Conservation (phyloP, 768 basidiomycete genomes). For the Trametes punicea region DNA sequence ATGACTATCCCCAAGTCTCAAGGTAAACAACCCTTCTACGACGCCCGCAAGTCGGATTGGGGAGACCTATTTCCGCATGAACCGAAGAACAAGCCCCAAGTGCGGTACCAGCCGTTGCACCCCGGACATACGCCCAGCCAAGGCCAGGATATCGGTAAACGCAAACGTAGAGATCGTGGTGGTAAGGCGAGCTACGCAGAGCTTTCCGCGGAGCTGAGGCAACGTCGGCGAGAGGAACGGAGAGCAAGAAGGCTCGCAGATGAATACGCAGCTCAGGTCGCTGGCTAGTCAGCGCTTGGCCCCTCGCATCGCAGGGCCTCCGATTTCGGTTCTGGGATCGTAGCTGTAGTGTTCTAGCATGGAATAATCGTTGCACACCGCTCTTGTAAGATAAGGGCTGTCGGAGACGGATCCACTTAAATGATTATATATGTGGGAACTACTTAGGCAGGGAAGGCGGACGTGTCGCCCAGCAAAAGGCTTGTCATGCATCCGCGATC, state of each 20-base stretch:
- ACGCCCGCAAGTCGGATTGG: conserved; percentile 91
- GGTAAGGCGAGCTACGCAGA: conserved; percentile 36
- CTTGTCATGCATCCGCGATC: conserved; percentile 65
- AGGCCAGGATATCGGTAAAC: conserved; percentile 58
- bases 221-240: conserved; percentile 32
- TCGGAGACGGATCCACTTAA: too few species aligned
- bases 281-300: too few species aligned
- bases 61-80: conserved; percentile 93
- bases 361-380: not conserved
- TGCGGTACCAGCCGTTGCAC: conserved; percentile 47
- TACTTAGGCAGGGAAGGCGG: not conserved
- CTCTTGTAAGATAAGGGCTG: not conserved
- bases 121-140: conserved; percentile 27
- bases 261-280: not conserved
- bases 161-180: conserved; percentile 29
- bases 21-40: conserved; percentile 93
- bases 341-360: too few species aligned
- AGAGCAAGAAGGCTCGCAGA: conserved; percentile 3
- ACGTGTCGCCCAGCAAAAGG: not conserved
- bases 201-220: conserved; percentile 40
- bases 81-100: conserved; percentile 73
- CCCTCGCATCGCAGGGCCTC: too few species aligned
- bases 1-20: conserved; percentile 90
- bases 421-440: not conserved
- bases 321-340: too few species aligned